phyloP scores from a whole-genome alignment of 2,329 filamentous ascomycete species.

The Dryadomyces quercivorus region DNA sequence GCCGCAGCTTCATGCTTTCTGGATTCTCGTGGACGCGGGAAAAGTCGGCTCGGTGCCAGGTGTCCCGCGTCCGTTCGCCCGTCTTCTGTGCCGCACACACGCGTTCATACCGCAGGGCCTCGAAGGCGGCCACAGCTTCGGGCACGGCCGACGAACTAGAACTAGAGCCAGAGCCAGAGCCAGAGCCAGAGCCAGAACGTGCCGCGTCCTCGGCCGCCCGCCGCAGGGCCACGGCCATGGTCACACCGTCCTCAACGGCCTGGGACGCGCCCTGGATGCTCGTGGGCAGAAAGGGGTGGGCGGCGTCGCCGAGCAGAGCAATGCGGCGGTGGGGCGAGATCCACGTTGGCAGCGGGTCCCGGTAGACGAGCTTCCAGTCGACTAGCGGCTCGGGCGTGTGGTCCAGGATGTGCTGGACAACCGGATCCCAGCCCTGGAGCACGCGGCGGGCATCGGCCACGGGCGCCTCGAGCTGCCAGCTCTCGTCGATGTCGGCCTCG shows the following conservation, averaged over 20 bases:
- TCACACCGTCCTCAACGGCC: constrained; percentile 36
- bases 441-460: constrained; percentile 27
- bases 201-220: background rate
- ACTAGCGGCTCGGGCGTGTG: constrained; percentile 26
- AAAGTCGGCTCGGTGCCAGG: constrained; percentile 21
- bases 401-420: constrained; percentile 29
- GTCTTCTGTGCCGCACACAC: constrained; percentile 20
- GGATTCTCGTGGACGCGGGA: constrained; percentile 16
- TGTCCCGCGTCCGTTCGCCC: constrained; percentile 19
- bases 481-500: constrained; percentile 32
- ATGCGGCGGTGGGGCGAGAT: constrained; percentile 26
- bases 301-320: constrained; percentile 34
- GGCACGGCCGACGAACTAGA: background rate
- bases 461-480: constrained; percentile 29
- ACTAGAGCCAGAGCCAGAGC: no score
- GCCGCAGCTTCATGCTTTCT: constrained; percentile 16
- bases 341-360: constrained; percentile 30
- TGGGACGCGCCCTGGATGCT: constrained; percentile 31
- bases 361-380: constrained; percentile 28
- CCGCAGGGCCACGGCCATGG: constrained; percentile 25
- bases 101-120: constrained; percentile 19
- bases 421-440: constrained; percentile 33
- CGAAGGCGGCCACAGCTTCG: constrained; percentile 12
- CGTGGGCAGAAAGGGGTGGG: constrained; percentile 36
- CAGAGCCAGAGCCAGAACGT: no score